phyloP scores from a whole-genome alignment of 2,329 filamentous ascomycete genomes.

The Beauveria sp. region DNA sequence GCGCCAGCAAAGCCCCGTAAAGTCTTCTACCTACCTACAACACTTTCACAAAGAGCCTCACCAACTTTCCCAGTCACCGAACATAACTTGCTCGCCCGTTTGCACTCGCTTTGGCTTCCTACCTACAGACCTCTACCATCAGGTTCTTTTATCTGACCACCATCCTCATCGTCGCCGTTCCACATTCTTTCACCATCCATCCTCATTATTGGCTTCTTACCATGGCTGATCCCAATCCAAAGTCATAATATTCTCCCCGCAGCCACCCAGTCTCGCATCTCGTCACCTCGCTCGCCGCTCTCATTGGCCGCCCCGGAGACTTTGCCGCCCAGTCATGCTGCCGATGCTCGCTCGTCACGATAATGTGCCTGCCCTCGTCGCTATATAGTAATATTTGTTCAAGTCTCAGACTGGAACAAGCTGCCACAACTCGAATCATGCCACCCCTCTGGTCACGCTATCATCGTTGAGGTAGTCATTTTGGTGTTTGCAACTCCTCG shows the following conservation, averaged over 20 bases:
- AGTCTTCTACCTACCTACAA: background rate
- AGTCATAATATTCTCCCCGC: background rate
- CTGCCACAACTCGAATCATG: background rate
- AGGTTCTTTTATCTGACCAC: too few species aligned
- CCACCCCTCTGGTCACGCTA: background rate
- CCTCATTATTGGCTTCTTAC: background rate
- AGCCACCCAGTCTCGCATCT: background rate
- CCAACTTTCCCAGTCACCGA: background rate
- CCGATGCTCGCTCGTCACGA: background rate
- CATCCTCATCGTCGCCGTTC: background rate
- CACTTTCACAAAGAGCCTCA: background rate
- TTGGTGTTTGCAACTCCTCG: background rate
- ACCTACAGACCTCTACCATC: too few species aligned
- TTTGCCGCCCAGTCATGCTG: slow-evolving; percentile 5
- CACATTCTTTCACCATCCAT: too few species aligned
- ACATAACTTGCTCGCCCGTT: too few species aligned
- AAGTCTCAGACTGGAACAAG: background rate
- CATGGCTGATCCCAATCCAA: background rate
- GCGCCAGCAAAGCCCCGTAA: background rate
- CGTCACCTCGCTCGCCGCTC: background rate
- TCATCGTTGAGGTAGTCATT: background rate
- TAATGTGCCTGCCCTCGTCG: background rate
- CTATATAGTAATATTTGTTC: background rate
- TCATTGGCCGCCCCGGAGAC: background rate
- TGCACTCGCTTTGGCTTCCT: too few species aligned